Percentiles rank a stretch among this genome's conserved stretches.
Conservation (phyloP, 768 basidiomycete species). For the Tulasnella sp. region DNA sequence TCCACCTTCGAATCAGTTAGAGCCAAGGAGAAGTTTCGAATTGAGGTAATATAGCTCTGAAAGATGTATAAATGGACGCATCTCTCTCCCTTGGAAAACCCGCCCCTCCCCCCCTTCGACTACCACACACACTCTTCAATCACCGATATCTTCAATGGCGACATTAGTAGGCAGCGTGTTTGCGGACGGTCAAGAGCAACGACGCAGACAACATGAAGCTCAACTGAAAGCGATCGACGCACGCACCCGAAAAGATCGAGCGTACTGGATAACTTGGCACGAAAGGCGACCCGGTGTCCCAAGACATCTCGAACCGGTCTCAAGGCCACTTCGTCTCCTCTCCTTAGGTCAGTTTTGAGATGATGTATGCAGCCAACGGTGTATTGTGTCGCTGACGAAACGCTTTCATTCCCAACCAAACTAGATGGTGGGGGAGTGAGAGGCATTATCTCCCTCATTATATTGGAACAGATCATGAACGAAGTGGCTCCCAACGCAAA, state of each 20-base stretch:
- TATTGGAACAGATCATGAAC: background rate
- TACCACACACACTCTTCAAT: background rate
- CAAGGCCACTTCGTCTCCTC: slow-evolving; percentile 3
- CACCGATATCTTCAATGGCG: no score
- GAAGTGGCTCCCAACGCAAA: no score
- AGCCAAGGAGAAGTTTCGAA: background rate
- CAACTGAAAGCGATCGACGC: background rate
- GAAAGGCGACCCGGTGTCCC: background rate
- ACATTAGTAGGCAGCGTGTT: background rate
- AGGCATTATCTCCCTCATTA: slow-evolving; percentile 9
- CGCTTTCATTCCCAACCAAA: background rate
- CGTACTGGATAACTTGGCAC: background rate
- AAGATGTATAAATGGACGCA: background rate
- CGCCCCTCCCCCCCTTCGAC: background rate
- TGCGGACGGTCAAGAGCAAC: background rate
- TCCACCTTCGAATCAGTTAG: no score
- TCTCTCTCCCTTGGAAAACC: background rate
- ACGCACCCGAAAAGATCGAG: background rate
- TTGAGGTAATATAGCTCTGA: background rate
- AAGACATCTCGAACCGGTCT: no score
- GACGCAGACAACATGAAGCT: background rate
- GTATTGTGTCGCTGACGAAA: background rate
- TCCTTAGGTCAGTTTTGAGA: background rate
- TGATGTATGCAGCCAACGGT: no score
- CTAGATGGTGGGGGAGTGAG: slow-evolving; percentile 17